Conservation (phyloP, 1,284 basidiomycete genomes). For the Cerrena zonata region DNA sequence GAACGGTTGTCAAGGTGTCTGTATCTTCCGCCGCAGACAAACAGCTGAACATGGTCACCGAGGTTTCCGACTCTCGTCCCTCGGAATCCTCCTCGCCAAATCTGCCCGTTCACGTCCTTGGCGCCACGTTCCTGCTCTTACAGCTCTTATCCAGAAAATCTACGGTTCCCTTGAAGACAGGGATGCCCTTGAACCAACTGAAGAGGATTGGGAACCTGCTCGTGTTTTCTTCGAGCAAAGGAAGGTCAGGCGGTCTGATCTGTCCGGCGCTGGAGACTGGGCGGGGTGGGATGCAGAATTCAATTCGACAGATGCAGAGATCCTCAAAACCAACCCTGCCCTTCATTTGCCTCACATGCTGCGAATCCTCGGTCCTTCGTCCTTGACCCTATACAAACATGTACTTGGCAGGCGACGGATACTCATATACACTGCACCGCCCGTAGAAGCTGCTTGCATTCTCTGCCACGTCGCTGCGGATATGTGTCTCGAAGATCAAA, state of each 20-base stretch:
- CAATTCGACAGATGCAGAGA: neutral
- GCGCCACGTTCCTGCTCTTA: slow-evolving; percentile 59
- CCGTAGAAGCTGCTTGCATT: slow-evolving; percentile 71
- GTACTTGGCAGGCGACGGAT: slow-evolving; percentile 65
- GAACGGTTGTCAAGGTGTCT: slow-evolving; percentile 61
- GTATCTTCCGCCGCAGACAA: slow-evolving; percentile 60
- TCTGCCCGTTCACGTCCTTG: slow-evolving; percentile 64
- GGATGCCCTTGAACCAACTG: slow-evolving; percentile 43
- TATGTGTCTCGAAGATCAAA: slow-evolving; percentile 58
- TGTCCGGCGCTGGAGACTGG: slow-evolving; percentile 55
- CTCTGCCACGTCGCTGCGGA: slow-evolving; percentile 71
- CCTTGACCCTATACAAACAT: slow-evolving; percentile 71
- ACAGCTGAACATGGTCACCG: slow-evolving; percentile 67
- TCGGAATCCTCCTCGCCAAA: slow-evolving; percentile 67
- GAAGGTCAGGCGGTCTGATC: slow-evolving; percentile 39
- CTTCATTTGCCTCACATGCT: slow-evolving; percentile 63
- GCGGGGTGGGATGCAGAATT: slow-evolving; percentile 61
- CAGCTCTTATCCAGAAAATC: slow-evolving; percentile 50
- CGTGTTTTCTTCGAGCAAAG: slow-evolving; percentile 60
- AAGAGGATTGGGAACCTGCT: slow-evolving; percentile 60
- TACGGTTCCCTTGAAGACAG: slow-evolving; percentile 47
- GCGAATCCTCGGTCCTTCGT: slow-evolving; percentile 69
- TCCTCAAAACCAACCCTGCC: slow-evolving; percentile 40
- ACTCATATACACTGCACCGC: slow-evolving; percentile 69
- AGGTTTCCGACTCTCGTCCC: slow-evolving; percentile 69